These are phyloP conservation scores for Lyophyllum shimeji DNA, from an alignment of 768 basidiomycete species.

Conservation along the genomic window DNA sequence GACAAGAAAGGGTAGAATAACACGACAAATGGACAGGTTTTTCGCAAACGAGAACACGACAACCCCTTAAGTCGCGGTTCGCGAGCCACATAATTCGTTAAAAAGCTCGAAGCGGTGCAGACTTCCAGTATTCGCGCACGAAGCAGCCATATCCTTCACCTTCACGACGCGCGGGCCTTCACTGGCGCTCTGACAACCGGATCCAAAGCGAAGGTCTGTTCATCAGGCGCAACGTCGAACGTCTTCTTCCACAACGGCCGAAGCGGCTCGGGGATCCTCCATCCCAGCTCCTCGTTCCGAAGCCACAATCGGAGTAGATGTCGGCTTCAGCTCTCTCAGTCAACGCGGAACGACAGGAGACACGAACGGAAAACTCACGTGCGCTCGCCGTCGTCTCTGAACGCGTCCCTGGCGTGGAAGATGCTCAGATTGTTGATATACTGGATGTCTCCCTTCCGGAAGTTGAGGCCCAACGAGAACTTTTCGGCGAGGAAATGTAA, in stretches of 20 bases:
- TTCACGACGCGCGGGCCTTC: conserved; percentile 3
- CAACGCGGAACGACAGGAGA: neutral
- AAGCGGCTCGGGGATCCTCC: conserved; percentile 11
- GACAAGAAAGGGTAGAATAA: too few species aligned
- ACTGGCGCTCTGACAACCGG: conserved; percentile 15
- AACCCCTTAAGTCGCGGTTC: too few species aligned
- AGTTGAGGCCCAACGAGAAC: conserved; percentile 41
- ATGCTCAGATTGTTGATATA: conserved; percentile 47
- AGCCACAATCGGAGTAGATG: conserved; percentile 17
- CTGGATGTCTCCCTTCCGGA: conserved; percentile 50
- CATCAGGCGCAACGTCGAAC: conserved; percentile 10
- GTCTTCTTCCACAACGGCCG: conserved; percentile 16
- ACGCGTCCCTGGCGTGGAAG: conserved; percentile 44
- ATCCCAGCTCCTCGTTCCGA: conserved; percentile 16
- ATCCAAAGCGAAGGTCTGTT: conserved; percentile 16
- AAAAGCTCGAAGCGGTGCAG: neutral
- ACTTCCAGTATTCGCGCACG: neutral
- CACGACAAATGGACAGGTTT: too few species aligned
- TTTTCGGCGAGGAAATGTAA: conserved; percentile 45
- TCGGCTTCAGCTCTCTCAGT: neutral
- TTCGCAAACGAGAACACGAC: too few species aligned
- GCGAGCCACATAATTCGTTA: too few species aligned
- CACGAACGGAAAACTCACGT: conserved; percentile 30
- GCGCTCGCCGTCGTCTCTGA: conserved; percentile 37
- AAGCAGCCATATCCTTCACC: neutral